Evolutionary conservation across 1,284 basidiomycete species (phyloP), one percentile per base, ranked within the genome.

Genomic region (Vanrija sp.): DNA sequence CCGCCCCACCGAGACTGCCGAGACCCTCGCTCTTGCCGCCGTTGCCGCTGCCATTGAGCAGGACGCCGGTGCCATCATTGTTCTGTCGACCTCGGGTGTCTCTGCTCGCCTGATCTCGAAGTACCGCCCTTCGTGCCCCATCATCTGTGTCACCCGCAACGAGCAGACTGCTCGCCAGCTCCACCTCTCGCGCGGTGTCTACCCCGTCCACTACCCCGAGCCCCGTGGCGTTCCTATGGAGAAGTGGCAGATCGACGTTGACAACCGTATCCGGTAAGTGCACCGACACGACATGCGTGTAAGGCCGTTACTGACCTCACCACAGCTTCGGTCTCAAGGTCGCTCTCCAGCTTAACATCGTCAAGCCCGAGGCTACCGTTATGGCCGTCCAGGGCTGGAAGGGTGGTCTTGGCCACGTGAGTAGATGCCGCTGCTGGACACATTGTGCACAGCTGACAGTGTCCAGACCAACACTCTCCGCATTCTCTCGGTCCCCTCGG

Each of bases 371-470:
- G 55, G 87, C 87, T 55, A 92, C 92, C 19, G 84, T 98, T 70
- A 84, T 98, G 67, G 95, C 95, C 49, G 87, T 98, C 10, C 96
- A 98, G 79, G 96, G 96, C 49, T 99, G 95, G 95, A 94, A 95
- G 80, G 92, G 92, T 52, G 95, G 96, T 63, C 84, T 95, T 55
- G 94, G 94, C 44, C 91, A 96, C 81, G 69, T 71, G 52, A 66
- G 69, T 67, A 19, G 3, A 91, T 43, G 1, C 28, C 15, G 5
- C 10, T n/a, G 21, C 8, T 47, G n/a, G 38, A n/a, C 26, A 28
- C 21, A 45, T 25, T 15, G n/a, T 15, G 42, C 8, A 47, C 38
- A 47, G 59, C 63, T 69, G 57, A 68, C 49, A 16, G 9, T 34
- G 34, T 14, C 12, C 23, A 52, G 69, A 77, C 74, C 68, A 78